A percentile compares a stretch with the other conserved stretches of the same genome.
phyloP scores from a whole-genome alignment of 116 monocot species.

The Papilionanthe hybrid region DNA sequence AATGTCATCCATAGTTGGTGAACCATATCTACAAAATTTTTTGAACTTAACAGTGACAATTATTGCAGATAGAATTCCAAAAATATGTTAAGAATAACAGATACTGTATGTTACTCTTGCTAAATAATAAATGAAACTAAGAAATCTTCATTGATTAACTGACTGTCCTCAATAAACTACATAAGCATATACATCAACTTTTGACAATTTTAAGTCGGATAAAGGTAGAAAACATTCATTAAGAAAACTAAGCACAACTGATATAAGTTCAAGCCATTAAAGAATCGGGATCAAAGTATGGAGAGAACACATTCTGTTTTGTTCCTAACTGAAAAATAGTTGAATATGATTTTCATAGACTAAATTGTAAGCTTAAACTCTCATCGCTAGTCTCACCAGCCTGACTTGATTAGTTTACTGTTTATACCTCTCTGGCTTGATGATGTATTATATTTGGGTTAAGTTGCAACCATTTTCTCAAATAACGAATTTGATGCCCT shows the following conservation, averaged over 20 bases:
- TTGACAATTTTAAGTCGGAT: background rate
- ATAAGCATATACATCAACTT: background rate
- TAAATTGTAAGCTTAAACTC: too few relatives aligned
- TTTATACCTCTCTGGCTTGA: background rate
- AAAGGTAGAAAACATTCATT: background rate
- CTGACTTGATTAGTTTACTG: background rate
- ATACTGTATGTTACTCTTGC: background rate
- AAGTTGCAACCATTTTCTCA: background rate
- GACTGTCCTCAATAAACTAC: background rate
- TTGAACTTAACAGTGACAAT: background rate
- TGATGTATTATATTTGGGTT: background rate
- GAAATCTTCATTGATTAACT: background rate
- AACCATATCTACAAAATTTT: constrained; percentile 59
- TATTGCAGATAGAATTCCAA: background rate
- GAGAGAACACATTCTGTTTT: too few relatives aligned
- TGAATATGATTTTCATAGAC: too few relatives aligned
- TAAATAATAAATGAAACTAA: background rate
- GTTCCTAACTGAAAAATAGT: too few relatives aligned
- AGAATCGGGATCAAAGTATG: too few relatives aligned
- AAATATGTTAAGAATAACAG: background rate
- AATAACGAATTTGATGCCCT: background rate
- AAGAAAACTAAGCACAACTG: background rate
- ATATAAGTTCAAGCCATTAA: background rate
- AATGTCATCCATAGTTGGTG: constrained; percentile 81
- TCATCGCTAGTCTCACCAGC: too few relatives aligned